Base-by-base conservation (phyloP, 1,284 basidiomycete genomes). In the Melampsora larici-populina region DNA sequence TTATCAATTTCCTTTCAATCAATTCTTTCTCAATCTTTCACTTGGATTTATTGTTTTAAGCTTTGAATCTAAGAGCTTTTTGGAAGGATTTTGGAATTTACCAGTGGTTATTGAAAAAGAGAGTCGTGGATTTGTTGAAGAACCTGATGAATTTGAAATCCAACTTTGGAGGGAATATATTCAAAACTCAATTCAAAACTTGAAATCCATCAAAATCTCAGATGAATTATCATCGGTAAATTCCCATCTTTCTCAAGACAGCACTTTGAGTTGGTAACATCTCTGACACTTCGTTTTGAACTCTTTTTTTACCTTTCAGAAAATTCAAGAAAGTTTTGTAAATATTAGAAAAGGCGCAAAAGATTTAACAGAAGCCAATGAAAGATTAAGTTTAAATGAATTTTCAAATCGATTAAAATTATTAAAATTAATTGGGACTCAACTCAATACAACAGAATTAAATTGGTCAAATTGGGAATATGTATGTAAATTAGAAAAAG, bases 1-100 rank as follows among this genome's bases (percentile, higher is more conserved):
- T 17, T 78, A 80, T 49, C 80, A 60, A 17, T 77, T 77, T 46
- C 74, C 74, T 11, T 77, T 43, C 26, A 77, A 46, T 55, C 36
- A 55, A 63, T 77, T 77, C 48, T 55, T 68, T 24, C 69, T 77
- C 31, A 66, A 77, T 15, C 65, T 70, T 21, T 46, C 68, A 43
- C 46, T 77, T 15, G 58, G 24, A 11, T 15, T 64, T 18, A 63
- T 77, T 33, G 18, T 51, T 31, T 7, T 77, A 2, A 62, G 55
- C 18, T 24, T 62, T 46, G 55, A 66, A 24, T 62, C 48, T 24
- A 77, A 77, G 36, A 77, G 48, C 2, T 77, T 77, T 40, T 62
- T 77, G 17, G 60, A 77, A 31, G 74, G 74, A 15, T 70, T 77
- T 55, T 77, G 66, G 65, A 55, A 49, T 15, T 60, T 77, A 36